Conservation (phyloP, 1,284 basidiomycete species). For the Tranzscheliella williamsii region DNA sequence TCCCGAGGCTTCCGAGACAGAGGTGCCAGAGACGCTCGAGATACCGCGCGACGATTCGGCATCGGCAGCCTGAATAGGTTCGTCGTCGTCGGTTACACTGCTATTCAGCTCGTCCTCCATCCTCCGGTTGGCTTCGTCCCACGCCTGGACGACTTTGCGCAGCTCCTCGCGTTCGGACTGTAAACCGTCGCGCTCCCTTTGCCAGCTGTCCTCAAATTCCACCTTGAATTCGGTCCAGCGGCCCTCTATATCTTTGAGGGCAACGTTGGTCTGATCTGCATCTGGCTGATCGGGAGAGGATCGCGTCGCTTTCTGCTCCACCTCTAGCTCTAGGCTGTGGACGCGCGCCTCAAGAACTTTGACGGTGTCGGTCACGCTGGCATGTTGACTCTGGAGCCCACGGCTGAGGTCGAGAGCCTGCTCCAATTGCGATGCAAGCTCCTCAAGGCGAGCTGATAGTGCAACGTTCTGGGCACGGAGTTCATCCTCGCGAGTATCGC, state of each 20-base stretch:
- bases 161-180: constrained; percentile 77
- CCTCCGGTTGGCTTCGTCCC: constrained; percentile 69
- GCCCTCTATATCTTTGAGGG: constrained; percentile 68
- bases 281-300: neutral
- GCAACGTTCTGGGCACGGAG: constrained; percentile 67
- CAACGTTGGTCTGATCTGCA: neutral
- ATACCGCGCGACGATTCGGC: no score
- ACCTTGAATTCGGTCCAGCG: constrained; percentile 70
- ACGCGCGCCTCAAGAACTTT: constrained; percentile 70
- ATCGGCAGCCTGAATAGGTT: no score
- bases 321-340: constrained; percentile 62
- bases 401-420: constrained; percentile 75
- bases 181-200: constrained; percentile 77
- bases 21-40: no score
- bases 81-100: constrained; percentile 3
- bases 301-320: constrained; percentile 20
- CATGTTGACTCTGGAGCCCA: constrained; percentile 76
- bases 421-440: constrained; percentile 75
- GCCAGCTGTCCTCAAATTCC: constrained; percentile 59
- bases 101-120: constrained; percentile 60
- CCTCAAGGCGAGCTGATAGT: constrained; percentile 73
- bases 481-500: constrained; percentile 44
- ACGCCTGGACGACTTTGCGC: constrained; percentile 75
- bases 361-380: constrained; percentile 77
- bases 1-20: no score